Conservation (phyloP, 345 rosid species). For the Salix udensis region DNA sequence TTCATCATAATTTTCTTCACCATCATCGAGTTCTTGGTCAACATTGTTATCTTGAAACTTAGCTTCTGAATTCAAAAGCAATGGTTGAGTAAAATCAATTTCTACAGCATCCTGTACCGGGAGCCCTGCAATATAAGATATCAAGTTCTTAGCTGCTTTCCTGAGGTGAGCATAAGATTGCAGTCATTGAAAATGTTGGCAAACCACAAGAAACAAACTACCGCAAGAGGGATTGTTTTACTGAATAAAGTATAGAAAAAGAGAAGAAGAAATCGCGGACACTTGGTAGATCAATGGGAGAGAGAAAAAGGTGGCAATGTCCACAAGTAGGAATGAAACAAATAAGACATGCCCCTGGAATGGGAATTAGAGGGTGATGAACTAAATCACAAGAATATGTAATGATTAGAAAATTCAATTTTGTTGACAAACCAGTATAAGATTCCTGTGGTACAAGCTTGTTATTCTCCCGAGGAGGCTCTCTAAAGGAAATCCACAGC, state of each 20-base stretch:
- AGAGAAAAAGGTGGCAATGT: not conserved
- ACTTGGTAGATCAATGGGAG: not conserved
- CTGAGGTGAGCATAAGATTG: not conserved
- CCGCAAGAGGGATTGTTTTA: too few species aligned
- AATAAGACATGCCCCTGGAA: not conserved
- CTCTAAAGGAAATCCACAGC: constrained; percentile 81
- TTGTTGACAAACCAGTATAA: constrained; percentile 40
- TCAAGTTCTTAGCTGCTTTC: not conserved
- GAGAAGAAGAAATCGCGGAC: too few species aligned
- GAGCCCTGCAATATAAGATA: constrained; percentile 3
- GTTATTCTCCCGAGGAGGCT: constrained; percentile 56
- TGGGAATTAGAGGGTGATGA: not conserved
- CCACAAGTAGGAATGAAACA: not conserved
- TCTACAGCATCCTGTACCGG: not conserved
- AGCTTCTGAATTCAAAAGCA: constrained; percentile 57
- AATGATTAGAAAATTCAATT: not conserved
- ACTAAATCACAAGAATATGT: not conserved
- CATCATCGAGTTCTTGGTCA: constrained; percentile 49
- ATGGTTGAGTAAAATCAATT: constrained; percentile 33
- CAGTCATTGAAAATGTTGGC: too few species aligned
- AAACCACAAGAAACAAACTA: too few species aligned
- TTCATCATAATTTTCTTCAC: constrained; percentile 57
- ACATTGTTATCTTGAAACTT: constrained; percentile 39
- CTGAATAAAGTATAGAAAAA: too few species aligned
- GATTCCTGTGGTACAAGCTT: constrained; percentile 37